A percentile compares a stretch with the other conserved stretches of the same genome.
Evolutionary conservation across 163 green algal species (phyloP).

Genomic region (Picocystis sp.): DNA sequence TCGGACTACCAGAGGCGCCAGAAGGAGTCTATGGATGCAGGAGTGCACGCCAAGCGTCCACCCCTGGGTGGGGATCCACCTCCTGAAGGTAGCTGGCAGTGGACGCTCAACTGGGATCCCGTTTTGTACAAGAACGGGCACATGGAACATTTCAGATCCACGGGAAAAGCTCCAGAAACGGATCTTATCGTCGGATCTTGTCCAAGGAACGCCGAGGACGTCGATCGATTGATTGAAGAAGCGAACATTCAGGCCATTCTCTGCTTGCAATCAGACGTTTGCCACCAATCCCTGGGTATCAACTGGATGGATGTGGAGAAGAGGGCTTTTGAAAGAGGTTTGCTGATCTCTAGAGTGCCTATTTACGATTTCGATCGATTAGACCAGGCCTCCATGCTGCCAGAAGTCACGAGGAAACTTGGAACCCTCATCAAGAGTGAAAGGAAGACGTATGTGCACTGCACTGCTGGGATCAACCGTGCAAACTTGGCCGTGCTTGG

Average conservation of each 20-base stretch:
- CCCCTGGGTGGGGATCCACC: conserved; percentile 2
- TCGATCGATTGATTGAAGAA: conserved; percentile 31
- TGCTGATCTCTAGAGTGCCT: conserved; percentile 32
- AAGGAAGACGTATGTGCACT: conserved; percentile 53
- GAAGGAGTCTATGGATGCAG: conserved; percentile 3
- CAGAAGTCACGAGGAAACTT: conserved; percentile 38
- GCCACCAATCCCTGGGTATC: conserved; percentile 44
- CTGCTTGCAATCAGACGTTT: conserved; percentile 47
- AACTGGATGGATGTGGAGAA: conserved; percentile 17
- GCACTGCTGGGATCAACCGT: conserved; percentile 27
- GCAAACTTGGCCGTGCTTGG: too few species aligned
- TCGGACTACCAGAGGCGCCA: conserved; percentile 1
- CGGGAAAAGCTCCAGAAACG: too few species aligned
- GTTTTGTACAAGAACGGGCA: background rate
- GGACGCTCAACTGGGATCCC: conserved; percentile 6
- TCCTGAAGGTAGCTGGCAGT: conserved; percentile 3
- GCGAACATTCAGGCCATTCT: conserved; percentile 38
- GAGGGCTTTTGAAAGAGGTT: conserved; percentile 19
- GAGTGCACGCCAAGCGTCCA: conserved; percentile 1
- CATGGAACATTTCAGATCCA: too few species aligned
- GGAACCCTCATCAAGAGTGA: conserved; percentile 28
- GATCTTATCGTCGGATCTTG: conserved; percentile 2
- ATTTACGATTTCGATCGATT: conserved; percentile 57
- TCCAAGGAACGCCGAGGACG: background rate
- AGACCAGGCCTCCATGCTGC: conserved; percentile 51